These are phyloP conservation scores for Phytophthora sp. DNA, from an alignment of 352 stramenopile species.

Conservation along the genomic window DNA sequence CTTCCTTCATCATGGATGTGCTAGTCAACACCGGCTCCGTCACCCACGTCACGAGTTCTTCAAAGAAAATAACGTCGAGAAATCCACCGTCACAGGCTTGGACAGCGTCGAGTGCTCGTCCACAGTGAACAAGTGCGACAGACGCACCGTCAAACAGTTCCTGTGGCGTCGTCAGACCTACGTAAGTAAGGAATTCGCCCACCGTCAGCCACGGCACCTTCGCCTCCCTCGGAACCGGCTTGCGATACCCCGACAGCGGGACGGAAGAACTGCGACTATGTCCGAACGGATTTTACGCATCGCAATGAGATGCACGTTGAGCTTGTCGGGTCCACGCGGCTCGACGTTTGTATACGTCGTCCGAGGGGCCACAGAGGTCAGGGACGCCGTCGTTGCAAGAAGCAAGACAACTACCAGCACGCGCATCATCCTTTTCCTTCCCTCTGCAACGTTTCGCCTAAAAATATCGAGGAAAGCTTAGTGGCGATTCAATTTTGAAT, in stretches of 20 bases:
- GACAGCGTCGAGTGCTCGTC: slow-evolving; percentile 86
- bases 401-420: neutral
- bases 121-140: slow-evolving; percentile 94
- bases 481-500: slow-evolving; percentile 17
- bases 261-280: slow-evolving; percentile 74
- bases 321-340: no score
- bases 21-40: slow-evolving; percentile 91
- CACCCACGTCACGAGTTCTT: slow-evolving; percentile 63
- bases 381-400: no score
- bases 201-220: slow-evolving; percentile 75
- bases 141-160: slow-evolving; percentile 88
- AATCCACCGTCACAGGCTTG: slow-evolving; percentile 75
- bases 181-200: slow-evolving; percentile 89
- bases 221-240: slow-evolving; percentile 40
- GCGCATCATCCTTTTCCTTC: neutral
- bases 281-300: slow-evolving; percentile 62
- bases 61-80: slow-evolving; percentile 58
- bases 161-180: slow-evolving; percentile 93
- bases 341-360: no score
- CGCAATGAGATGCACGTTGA: neutral
- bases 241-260: slow-evolving; percentile 62
- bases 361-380: no score
- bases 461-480: slow-evolving; percentile 1
- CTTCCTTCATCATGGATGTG: slow-evolving; percentile 58
- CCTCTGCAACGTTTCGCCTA: neutral